Percentiles rank a stretch among this genome's conserved stretches.
These are phyloP conservation scores for Ilex paraguariensis DNA, from an alignment of 305 asterid species.

Conservation along the genomic window DNA sequence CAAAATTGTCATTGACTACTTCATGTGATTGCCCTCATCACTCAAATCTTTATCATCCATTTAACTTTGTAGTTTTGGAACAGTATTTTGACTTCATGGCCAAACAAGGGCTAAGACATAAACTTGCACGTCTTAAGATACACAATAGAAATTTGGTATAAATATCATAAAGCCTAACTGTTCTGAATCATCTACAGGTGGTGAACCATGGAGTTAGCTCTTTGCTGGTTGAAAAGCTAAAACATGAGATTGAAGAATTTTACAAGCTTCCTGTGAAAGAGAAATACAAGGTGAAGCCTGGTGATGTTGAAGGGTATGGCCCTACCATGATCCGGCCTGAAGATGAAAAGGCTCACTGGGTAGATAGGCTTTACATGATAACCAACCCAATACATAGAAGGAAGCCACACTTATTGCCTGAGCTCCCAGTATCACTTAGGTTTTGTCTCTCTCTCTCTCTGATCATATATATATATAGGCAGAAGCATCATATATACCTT, in stretches of 20 bases:
- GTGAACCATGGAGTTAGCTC: conserved; percentile 59
- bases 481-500: too few species aligned
- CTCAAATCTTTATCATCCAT: too few species aligned
- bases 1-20: too few species aligned
- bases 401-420: conserved; percentile 49
- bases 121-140: too few species aligned
- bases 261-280: conserved; percentile 60
- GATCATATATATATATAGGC: neutral
- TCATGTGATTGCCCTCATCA: too few species aligned
- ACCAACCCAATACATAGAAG: conserved; percentile 45
- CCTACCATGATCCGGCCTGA: conserved; percentile 20
- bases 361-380: conserved; percentile 55
- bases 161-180: neutral
- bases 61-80: too few species aligned
- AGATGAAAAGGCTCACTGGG: conserved; percentile 60
- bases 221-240: conserved; percentile 9
- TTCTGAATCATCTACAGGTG: conserved; percentile 26
- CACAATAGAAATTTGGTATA: neutral
- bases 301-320: conserved; percentile 74
- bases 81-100: too few species aligned
- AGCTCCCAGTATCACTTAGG: conserved; percentile 60
- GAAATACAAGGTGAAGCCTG: conserved; percentile 34
- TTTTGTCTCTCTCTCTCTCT: conserved; percentile 4
- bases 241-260: conserved; percentile 48
- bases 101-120: too few species aligned